These are phyloP conservation scores for Zymoseptoria pseudotritici DNA, from an alignment of 2,329 filamentous ascomycete species.

Conservation along the genomic window DNA sequence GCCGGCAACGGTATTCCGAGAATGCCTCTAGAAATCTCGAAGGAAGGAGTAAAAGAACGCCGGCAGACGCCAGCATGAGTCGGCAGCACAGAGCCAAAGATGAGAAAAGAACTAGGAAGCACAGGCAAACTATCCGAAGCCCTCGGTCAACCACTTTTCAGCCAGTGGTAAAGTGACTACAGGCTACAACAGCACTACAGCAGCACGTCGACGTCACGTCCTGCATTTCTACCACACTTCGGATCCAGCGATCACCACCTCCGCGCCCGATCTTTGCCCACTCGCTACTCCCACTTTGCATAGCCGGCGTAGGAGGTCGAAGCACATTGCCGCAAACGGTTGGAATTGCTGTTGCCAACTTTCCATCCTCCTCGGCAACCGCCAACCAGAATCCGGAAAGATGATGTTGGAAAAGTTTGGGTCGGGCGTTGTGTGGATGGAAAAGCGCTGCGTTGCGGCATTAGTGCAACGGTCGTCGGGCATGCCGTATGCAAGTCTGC, in stretches of 20 bases:
- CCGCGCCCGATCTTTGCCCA: neutral
- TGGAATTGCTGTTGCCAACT: neutral
- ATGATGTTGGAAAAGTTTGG: neutral
- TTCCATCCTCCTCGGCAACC: neutral
- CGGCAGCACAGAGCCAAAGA: neutral
- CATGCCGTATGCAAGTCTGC: neutral
- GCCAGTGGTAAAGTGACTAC: neutral
- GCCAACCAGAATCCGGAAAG: neutral
- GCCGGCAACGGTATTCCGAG: neutral
- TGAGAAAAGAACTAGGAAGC: neutral
- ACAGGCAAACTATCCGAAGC: neutral
- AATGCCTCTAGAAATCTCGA: neutral
- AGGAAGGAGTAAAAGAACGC: neutral
- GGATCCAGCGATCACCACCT: neutral
- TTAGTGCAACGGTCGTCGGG: neutral
- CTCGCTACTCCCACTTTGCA: no score
- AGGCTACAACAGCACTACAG: neutral
- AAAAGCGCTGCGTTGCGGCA: neutral
- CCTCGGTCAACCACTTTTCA: neutral
- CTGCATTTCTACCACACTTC: neutral
- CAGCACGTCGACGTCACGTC: neutral
- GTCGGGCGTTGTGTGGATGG: no score
- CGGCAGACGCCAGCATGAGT: neutral
- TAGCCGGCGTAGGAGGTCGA: neutral
- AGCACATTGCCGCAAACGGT: neutral